phyloP scores from a whole-genome alignment of 352 stramenopile genomes.

The Globisporangium acanthophoron region DNA sequence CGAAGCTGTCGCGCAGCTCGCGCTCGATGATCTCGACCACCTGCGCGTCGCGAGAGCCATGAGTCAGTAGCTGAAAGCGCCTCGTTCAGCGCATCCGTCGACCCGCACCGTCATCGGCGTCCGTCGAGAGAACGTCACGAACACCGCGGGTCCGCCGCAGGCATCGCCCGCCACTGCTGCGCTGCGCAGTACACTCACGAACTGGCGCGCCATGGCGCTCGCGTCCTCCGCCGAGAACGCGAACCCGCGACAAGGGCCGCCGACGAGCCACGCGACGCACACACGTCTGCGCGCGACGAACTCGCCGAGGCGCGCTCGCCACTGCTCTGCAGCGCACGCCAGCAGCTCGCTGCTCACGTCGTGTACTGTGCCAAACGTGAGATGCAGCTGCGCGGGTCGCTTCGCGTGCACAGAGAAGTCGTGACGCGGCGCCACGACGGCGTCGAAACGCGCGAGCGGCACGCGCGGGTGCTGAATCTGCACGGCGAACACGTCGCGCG shows the following conservation, averaged over 20 bases:
- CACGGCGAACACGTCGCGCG: constrained; percentile 43
- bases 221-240: constrained; percentile 31
- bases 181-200: constrained; percentile 19
- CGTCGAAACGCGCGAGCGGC: constrained; percentile 47
- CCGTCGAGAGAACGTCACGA: constrained; percentile 67
- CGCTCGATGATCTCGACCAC: constrained; percentile 31
- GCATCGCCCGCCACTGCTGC: not conserved
- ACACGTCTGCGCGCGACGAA: constrained; percentile 10
- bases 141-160: constrained; percentile 21
- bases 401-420: constrained; percentile 23
- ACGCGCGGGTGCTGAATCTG: constrained; percentile 76
- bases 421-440: constrained; percentile 52
- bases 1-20: constrained; percentile 16
- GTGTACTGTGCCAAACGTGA: constrained; percentile 53
- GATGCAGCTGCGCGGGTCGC: constrained; percentile 22
- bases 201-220: constrained; percentile 32
- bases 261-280: constrained; percentile 50
- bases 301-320: constrained; percentile 4
- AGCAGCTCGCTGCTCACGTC: constrained; percentile 27
- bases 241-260: constrained; percentile 63
- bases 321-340: constrained; percentile 18
- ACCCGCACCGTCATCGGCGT: constrained; percentile 32
- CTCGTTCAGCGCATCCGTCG: not conserved
- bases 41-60: constrained; percentile 7
- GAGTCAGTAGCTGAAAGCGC: too few species aligned